Conservation (phyloP, 768 basidiomycete species). For the Mycena vulgaris region DNA sequence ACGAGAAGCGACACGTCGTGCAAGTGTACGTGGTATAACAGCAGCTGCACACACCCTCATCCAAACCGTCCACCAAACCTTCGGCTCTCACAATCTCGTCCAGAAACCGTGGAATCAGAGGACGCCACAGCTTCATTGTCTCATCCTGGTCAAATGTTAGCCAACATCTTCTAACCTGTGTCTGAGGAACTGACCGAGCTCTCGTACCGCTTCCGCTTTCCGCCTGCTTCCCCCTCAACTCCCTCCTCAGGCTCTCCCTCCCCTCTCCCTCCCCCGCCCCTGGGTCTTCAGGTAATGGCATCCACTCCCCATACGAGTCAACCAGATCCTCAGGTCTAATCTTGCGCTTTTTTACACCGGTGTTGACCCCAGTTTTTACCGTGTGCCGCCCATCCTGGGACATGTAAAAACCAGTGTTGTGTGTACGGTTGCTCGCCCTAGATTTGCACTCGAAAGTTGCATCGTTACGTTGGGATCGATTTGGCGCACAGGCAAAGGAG, state of each 20-base stretch:
- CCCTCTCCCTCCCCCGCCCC: too few relatives aligned
- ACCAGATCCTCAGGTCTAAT: neutral
- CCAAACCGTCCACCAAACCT: neutral
- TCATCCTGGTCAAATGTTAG: neutral
- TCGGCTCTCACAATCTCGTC: neutral
- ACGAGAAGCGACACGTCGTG: neutral
- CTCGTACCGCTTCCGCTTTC: slow-evolving; percentile 6
- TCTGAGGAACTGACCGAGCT: neutral
- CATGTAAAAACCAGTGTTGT: neutral
- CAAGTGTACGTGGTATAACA: neutral
- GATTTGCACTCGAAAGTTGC: neutral
- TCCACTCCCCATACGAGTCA: neutral
- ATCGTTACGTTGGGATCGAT: neutral
- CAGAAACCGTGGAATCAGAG: neutral
- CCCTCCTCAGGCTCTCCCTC: neutral
- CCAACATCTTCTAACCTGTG: neutral
- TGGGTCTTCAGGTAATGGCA: neutral
- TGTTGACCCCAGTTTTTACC: neutral
- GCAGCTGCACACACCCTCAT: neutral
- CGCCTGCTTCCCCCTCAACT: neutral
- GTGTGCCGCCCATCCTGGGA: neutral
- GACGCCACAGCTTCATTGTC: slow-evolving; percentile 17
- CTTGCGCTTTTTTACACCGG: neutral
- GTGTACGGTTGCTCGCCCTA: neutral
- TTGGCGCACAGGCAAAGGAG: too few relatives aligned